Base-by-base conservation (phyloP, 768 basidiomycete species). In the Dictyophora rubrovolvata region DNA sequence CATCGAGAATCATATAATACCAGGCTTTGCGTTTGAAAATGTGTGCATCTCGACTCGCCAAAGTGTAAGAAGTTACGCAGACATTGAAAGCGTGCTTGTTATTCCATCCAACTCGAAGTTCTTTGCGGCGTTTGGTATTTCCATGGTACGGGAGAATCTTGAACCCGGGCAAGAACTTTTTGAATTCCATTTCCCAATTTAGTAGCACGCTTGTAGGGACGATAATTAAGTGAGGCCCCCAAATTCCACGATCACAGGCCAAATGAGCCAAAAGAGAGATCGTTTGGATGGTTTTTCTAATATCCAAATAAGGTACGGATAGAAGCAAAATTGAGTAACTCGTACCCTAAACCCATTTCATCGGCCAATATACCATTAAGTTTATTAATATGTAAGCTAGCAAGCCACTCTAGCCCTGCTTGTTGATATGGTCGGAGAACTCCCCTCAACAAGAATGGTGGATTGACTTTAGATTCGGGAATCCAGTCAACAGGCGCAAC, bases 151-250 rank as follows among this genome's bases (percentile, higher is more conserved):
- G 88, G 36, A 96, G 70, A 54, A 88, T 83, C 60, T 81, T 83
- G 73, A 93, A 92, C 1, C 89, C 88, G 0, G 94, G 94, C 0
- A 92, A 77, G 70, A 97, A 96, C 69, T 93, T 94, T 69, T 92
- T 89, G 75, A 96, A 96, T 68, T 97, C 94, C 86, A 91, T 88
- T 68, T 90, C 86, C 94, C 93, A 97, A 69, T 96, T 96, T 57
- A 95, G 75, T 48, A 98, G 75, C 17, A 98, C 95, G 57, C 91
- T 92, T 10, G 95, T 90, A 0, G 96, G 96, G 59, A 85, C 89
- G 65, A 95, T 83, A 55, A 73, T 75, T 7, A 98, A 77, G 75
- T 96, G 91, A 0, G 92, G 91, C 5, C 93, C 89, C 88, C 89
- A 89, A 63, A 96, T 89, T 16, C 91, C 89, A 56, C 87, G 78